Evolutionary conservation across 2,329 filamentous ascomycete genomes (phyloP), one percentile per base, ranked within the genome.

Genomic region (Penicillium vulpinum): DNA sequence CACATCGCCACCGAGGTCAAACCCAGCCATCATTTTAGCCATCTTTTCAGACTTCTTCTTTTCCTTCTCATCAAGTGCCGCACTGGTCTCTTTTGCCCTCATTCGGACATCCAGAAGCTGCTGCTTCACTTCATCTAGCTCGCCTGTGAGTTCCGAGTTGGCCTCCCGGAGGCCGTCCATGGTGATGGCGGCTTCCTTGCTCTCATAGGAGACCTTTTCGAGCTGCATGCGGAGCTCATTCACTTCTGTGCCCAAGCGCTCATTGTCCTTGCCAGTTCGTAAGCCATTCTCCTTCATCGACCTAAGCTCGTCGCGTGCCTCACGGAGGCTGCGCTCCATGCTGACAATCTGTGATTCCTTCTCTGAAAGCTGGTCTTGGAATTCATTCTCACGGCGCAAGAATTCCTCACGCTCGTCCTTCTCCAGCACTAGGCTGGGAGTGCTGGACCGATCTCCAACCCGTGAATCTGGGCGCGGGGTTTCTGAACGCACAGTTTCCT

Each of bases 21-120:
- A 97, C 4, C 93, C 92, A 57, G 94, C 94, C 93, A 99, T 97
- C 94, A 99, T 99, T 83, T 97, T 90, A 41, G 94, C 94, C 94
- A 99, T 99, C 78, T 95, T 94, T 79, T 99, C 94, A 0, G 92
- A 91, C 83, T 99, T 99, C 80, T 92, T 92, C 82, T 92, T 93
- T 78, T 97, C 95, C 82, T 99, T 99, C 77, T 97, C 94, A 67
- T 97, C 93, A 21, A 95, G 80, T 16, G 91, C 88, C 9, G 92
- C 92, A 43, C 86, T 92, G 1, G 90, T 93, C 78, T 97, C 94
- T 79, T 94, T 96, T 56, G 93, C 92, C 65, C 87, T 94, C 90
- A 97, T 97, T 80, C 93, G 93, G 45, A 94, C 92, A 73, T 97
- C 92, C 18, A 97, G 83, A 51, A 99, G 85, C 71, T 97, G 92